These are phyloP conservation scores for Eutrema yunnanense DNA, from an alignment of 345 rosid species.

Conservation along the genomic window DNA sequence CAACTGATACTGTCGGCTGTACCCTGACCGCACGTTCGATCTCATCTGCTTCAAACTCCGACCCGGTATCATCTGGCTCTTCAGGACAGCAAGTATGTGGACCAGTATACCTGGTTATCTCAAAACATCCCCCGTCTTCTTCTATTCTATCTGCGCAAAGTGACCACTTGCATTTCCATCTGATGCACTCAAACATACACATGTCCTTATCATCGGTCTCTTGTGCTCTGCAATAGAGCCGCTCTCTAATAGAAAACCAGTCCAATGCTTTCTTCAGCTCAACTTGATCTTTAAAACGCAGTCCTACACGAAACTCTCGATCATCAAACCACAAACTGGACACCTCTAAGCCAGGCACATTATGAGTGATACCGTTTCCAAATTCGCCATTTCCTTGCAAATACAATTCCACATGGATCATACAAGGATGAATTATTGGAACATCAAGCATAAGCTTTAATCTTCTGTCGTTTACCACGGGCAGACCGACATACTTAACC, in stretches of 20 bases:
- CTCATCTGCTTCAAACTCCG: not conserved
- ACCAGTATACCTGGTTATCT: not conserved
- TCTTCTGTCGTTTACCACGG: not conserved
- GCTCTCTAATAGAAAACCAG: not conserved
- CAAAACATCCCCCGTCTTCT: not conserved
- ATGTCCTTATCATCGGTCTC: not conserved
- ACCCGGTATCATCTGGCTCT: not conserved
- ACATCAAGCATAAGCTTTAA: slow-evolving; percentile 9
- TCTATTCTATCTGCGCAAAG: not conserved
- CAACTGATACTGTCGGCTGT: not conserved
- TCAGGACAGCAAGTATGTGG: not conserved
- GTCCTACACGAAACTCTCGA: not conserved
- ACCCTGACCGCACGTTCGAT: not conserved
- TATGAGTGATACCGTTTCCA: not conserved
- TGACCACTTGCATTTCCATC: slow-evolving; percentile 17
- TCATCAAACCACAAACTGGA: slow-evolving; percentile 18
- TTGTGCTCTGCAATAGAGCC: not conserved
- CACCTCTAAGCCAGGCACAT: not conserved
- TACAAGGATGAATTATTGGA: not conserved
- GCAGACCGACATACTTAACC: not conserved
- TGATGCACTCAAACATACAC: not conserved
- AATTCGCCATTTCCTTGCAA: not conserved
- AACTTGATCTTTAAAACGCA: not conserved
- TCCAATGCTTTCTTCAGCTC: slow-evolving; percentile 13
- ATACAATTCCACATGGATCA: not conserved